Evolutionary conservation across 2,329 filamentous ascomycete species (phyloP).

Genomic region (Colletotrichum sidae): DNA sequence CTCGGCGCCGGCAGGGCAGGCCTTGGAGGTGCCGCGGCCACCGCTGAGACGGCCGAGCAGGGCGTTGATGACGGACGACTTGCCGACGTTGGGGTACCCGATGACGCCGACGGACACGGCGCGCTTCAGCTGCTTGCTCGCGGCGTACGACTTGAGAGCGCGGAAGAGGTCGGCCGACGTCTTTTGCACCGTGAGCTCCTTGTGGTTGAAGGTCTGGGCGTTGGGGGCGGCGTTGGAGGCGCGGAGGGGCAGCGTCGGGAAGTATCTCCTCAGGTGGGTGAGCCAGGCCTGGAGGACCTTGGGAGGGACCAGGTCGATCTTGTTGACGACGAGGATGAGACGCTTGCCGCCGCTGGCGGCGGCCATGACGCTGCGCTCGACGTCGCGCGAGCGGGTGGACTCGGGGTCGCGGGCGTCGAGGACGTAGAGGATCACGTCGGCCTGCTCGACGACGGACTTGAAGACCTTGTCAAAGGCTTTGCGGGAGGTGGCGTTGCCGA

Average conservation of each 20-base stretch:
- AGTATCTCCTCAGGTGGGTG: conserved; percentile 84
- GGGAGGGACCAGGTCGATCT: conserved; percentile 90
- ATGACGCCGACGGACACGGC: conserved; percentile 93
- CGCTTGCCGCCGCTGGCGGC: conserved; percentile 85
- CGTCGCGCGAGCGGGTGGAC: conserved; percentile 88
- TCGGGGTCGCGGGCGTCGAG: conserved; percentile 93
- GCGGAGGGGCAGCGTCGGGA: conserved; percentile 90
- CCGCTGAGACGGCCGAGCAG: conserved; percentile 82
- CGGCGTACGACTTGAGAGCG: conserved; percentile 89
- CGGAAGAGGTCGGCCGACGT: conserved; percentile 89
- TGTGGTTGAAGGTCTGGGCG: conserved; percentile 92
- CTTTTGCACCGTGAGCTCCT: conserved; percentile 85
- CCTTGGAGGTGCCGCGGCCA: conserved; percentile 69
- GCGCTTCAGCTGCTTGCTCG: conserved; percentile 85
- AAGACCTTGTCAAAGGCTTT: conserved; percentile 96
- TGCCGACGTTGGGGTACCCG: conserved; percentile 95
- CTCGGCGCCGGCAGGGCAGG: conserved; percentile 90
- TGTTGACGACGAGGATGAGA: conserved; percentile 92
- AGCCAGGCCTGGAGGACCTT: conserved; percentile 88
- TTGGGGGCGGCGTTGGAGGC: conserved; percentile 86
- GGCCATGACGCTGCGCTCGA: conserved; percentile 93
- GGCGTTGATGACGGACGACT: conserved; percentile 96
- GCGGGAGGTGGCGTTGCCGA: conserved; percentile 73
- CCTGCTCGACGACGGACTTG: conserved; percentile 89
- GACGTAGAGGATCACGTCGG: conserved; percentile 93